Evolutionary conservation across 2,329 filamentous ascomycete genomes (phyloP), one percentile per base, ranked within the genome.

Genomic region (Fusarium sp.): DNA sequence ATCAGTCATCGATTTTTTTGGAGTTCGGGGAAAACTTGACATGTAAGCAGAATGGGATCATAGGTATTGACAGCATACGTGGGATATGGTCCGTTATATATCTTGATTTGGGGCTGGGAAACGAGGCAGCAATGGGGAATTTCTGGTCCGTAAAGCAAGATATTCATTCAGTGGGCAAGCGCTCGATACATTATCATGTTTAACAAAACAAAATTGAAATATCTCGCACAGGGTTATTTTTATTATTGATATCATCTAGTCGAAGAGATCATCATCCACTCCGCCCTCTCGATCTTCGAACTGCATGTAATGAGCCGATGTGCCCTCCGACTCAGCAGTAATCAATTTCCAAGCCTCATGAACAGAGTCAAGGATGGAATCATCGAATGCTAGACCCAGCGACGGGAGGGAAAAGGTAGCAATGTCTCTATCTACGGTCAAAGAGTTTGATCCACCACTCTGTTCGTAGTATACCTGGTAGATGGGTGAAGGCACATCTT

Each of bases 221-320:
- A 31, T 53, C 48, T 54, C 35, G 16, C 56, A 42, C 33, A 44
- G 63, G 35, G 58, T 61, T 58, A 60, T 64, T 50, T 20, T 38
- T 18, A 22, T 38, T 18, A 28, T 35, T 28, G 28, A 30, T 20
- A 20, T 71, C 62, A 58, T 72, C 58, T 74, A 78, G 57, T 89
- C 84, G 70, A 87, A 88, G 54, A 85, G 80, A 61, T 89, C 86
- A 41, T 90, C 87, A 61, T 93, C 90, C 36, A 88, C 88, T 66
- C 82, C 84, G 20, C 86, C 87, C 78, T 95, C 91, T 30, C 94
- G 88, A 67, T 96, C 93, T 54, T 91, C 88, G 79, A 97, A 97
- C 26, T 88, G 85, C 88, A 98, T 91, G 77, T 96, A 98, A 48
- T 88, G 82, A 15, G 72, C 75, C 11, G 77, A 80, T 24, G 84